A percentile compares a stretch with the other conserved stretches of the same genome.
These are phyloP conservation scores for Neurospora sp. DNA, from an alignment of 495 filamentous ascomycete species.

Conservation along the genomic window DNA sequence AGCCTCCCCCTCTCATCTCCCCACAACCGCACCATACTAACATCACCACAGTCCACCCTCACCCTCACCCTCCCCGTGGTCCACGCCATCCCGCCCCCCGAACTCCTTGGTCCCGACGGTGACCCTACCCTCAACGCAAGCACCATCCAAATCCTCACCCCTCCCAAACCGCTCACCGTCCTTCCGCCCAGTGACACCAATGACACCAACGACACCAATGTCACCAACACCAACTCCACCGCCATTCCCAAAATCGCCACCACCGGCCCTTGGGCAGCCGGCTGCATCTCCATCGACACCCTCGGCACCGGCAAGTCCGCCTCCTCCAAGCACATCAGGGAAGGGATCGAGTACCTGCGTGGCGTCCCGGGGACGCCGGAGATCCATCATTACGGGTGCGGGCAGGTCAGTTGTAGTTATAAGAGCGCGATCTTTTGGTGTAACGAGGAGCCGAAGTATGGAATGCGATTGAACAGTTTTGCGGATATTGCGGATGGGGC, in stretches of 20 bases:
- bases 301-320: not conserved
- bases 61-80: not conserved
- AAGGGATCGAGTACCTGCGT: not conserved
- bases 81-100: not conserved
- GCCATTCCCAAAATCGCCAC: not conserved
- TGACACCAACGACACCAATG: not conserved
- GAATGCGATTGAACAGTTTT: not conserved
- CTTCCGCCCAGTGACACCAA: not conserved
- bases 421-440: not conserved
- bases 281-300: not conserved
- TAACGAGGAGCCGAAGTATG: not conserved
- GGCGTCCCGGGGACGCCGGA: not conserved
- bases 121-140: not conserved
- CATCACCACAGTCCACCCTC: not conserved
- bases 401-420: not conserved
- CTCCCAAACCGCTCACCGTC: not conserved
- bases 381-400: not conserved
- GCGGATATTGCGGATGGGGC: not conserved
- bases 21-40: not conserved
- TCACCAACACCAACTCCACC: no score
- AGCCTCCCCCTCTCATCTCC: not conserved
- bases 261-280: not conserved
- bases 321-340: not conserved
- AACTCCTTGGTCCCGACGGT: not conserved
- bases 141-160: not conserved